Evolutionary conservation across 768 basidiomycete genomes (phyloP).

Genomic region (Tylopilus cervinicoccineus): DNA sequence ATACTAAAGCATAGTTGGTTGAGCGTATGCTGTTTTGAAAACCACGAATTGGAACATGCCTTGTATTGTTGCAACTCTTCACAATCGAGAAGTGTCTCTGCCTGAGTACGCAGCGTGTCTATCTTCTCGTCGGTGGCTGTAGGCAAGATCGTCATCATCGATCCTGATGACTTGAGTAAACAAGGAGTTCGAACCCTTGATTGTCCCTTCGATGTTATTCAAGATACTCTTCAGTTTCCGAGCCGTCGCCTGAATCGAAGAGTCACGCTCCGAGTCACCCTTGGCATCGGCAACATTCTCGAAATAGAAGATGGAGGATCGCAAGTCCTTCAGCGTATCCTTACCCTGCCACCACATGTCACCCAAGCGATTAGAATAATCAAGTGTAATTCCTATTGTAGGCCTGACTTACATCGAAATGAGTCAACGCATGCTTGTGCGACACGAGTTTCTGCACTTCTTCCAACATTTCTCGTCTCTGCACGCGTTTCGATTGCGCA

Average conservation of each 20-base stretch:
- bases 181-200: constrained; percentile 42
- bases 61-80: constrained; percentile 61
- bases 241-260: constrained; percentile 40
- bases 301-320: constrained; percentile 64
- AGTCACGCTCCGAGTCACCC: constrained; percentile 45
- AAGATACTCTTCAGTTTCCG: constrained; percentile 52
- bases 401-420: constrained; percentile 48
- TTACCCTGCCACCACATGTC: constrained; percentile 40
- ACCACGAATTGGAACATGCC: constrained; percentile 33
- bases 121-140: constrained; percentile 54
- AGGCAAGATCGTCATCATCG: neutral
- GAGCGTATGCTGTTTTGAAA: neutral
- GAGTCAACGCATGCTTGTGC: constrained; percentile 46
- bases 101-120: constrained; percentile 40
- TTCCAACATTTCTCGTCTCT: constrained; percentile 38
- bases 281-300: constrained; percentile 56
- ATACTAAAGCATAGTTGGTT: constrained; percentile 46
- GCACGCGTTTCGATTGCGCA: constrained; percentile 32
- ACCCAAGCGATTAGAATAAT: neutral
- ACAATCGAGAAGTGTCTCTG: constrained; percentile 50
- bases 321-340: constrained; percentile 60
- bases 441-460: constrained; percentile 46
- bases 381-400: neutral
- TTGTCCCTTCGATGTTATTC: constrained; percentile 45
- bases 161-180: neutral